Evolutionary conservation across 257 asterid species (phyloP), one percentile per base, ranked within the genome.

Genomic region (Leonotis leonurus): DNA sequence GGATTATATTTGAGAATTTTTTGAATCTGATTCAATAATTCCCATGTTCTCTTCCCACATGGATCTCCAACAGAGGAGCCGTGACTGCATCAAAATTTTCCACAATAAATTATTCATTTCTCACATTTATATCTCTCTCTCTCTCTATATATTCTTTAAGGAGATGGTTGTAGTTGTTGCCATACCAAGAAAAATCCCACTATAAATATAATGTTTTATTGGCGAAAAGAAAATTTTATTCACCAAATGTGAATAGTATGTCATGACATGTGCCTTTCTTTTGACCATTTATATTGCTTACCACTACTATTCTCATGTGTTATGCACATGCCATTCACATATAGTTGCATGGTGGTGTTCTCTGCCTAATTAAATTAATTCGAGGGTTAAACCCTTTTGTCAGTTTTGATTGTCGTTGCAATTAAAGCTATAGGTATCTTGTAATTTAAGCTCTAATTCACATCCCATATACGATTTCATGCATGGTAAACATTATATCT

Each of bases 21-120:
- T 2, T 35, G 59, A 60, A 12, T 62, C 56, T 63, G 57, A 62
- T 64, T 67, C 79, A 83, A 70, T 80, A 57, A 83, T 80, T 79
- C 77, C 79, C 89, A 79, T 53, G 85, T 79, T 82, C 83, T 74
- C 70, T 54, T 52, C 22, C 75, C 33, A 82, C 88, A 82, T 82
- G 88, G 78, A 69, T 76, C n/a, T 60, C 73, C 70, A 53, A 40
- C 62, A 54, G 58, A 59, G 57, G 67, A 66, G 64, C 61, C 79
- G 72, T 72, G 65, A 75, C 58, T 77, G 55, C 74, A 69, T 72
- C 78, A 39, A 74, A 68, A 37, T 63, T 46, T 48, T 30, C 29
- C 55, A 25, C 50, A 26, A 37, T 13, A 37, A 56, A 27, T 58
- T 61, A 65, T 71, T 73, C 26, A 54, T 51, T 67, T 67, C 46